These are phyloP conservation scores for Verticillium klebahnii DNA, from an alignment of 2,329 filamentous ascomycete species.

Conservation along the genomic window DNA sequence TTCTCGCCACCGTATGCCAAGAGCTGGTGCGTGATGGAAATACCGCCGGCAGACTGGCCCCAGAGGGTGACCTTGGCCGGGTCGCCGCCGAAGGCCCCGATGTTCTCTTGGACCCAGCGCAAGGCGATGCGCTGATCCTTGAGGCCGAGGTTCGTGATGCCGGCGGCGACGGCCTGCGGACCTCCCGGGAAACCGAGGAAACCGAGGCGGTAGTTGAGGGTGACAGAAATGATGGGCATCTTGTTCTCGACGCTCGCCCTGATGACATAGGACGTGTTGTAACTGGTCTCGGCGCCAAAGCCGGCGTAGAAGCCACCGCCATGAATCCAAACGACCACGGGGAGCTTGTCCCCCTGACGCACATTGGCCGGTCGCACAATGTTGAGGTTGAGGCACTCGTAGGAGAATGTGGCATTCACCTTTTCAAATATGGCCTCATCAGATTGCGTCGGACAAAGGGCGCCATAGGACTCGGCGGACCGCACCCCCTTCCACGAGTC, in stretches of 20 bases:
- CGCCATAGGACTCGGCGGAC: slow-evolving; percentile 37
- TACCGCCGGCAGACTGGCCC: slow-evolving; percentile 39
- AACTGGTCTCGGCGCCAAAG: slow-evolving; percentile 37
- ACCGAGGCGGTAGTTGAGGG: slow-evolving; percentile 46
- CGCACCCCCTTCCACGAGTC: slow-evolving; percentile 32
- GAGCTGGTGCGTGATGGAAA: slow-evolving; percentile 6
- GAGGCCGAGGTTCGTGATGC: slow-evolving; percentile 49
- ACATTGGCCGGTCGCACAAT: slow-evolving; percentile 50
- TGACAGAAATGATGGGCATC: slow-evolving; percentile 42
- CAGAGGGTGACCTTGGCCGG: slow-evolving; percentile 41
- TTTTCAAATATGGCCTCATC: slow-evolving; percentile 4
- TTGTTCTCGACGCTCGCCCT: slow-evolving; percentile 36
- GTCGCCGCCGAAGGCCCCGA: slow-evolving; percentile 48
- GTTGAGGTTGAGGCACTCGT: slow-evolving; percentile 60
- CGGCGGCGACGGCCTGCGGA: slow-evolving; percentile 38
- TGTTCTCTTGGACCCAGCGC: slow-evolving; percentile 52
- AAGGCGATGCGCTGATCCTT: slow-evolving; percentile 46
- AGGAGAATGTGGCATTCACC: slow-evolving; percentile 27
- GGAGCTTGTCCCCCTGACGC: slow-evolving; percentile 34
- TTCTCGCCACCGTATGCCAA: slow-evolving; percentile 5
- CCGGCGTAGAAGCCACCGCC: slow-evolving; percentile 27
- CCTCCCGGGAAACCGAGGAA: slow-evolving; percentile 52
- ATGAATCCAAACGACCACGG: slow-evolving; percentile 56
- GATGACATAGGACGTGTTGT: slow-evolving; percentile 58
- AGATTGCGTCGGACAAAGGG: slow-evolving; percentile 28